Base-by-base conservation (phyloP, 108 stramenopile species). In the Mayamaea pseudoterrestris region DNA sequence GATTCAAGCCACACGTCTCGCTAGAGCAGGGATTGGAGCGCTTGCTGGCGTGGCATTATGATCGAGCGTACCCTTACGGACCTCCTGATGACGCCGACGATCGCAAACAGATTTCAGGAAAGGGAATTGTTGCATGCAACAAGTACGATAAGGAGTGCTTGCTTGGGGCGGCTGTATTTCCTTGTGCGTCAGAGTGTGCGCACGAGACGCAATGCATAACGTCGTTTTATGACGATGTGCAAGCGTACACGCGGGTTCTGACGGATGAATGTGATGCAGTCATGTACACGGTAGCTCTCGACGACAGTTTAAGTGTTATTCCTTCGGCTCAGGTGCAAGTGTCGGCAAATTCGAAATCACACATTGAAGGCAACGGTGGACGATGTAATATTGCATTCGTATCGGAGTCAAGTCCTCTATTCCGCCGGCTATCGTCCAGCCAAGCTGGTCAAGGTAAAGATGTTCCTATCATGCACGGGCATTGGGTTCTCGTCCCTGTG, bases 101-200 rank as follows among this genome's bases (percentile, higher is more conserved):
- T 29, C 12, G 47, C 16, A 42, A 45, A 12, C 13, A 24, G 27
- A 53, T 73, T 34, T 61, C 55, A 16, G 36, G 14, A 27, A 50
- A 58, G 7, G 74, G 69, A n/a, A 70, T 57, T 16, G 63, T 51
- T 9, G 47, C 66, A 34, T 89, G 86, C 44, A 49, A 51, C 16
- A 76, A 70, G 1, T 65, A 57, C 28, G 86, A 89, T 55, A 51
- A 58, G 24, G 86, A 83, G 52, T 89, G 86, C 41, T 63, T 83
- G 5, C 74, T 63, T 18, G 86, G 77, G 7, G 43, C 66, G 1
- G 67, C 81, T n/a, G 74, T 83, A 11, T 89, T 81, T 61, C 86
- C 86, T 0, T 89, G 86, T 62, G 66, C 82, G 3, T 79, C 77
- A 7, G 86, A 89, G 47, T 89, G 86, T 48, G 61, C 77, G 27